Evolutionary conservation across 1,139 yeast species (phyloP).

Genomic region (Pneumocystis jirovecii): DNA sequence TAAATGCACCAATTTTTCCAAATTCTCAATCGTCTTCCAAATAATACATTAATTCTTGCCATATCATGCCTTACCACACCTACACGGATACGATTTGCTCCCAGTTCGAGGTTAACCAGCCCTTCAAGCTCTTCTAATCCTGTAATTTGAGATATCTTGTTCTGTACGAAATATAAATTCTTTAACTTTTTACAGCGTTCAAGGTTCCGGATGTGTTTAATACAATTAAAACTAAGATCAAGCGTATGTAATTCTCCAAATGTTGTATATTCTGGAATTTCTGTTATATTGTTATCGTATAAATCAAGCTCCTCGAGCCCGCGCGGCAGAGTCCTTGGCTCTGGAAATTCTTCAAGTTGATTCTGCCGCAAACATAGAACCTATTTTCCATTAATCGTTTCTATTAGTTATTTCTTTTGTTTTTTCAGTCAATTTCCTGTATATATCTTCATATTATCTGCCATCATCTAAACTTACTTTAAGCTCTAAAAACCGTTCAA

Average conservation of each 20-base stretch:
- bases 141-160: slow-evolving; percentile 60
- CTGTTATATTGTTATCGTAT: slow-evolving; percentile 83
- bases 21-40: slow-evolving; percentile 35
- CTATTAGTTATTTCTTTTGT: not conserved
- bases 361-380: slow-evolving; percentile 72
- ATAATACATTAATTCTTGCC: not conserved
- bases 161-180: slow-evolving; percentile 74
- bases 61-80: not conserved
- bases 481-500: not conserved
- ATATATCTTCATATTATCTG: not conserved
- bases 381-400: slow-evolving; percentile 15
- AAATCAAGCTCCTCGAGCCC: slow-evolving; percentile 66
- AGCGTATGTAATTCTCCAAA: slow-evolving; percentile 35
- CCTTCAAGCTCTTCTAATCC: slow-evolving; percentile 44
- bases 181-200: slow-evolving; percentile 47
- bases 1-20: slow-evolving; percentile 40
- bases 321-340: slow-evolving; percentile 31
- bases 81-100: slow-evolving; percentile 65
- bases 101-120: slow-evolving; percentile 68
- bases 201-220: slow-evolving; percentile 71
- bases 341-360: slow-evolving; percentile 56
- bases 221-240: slow-evolving; percentile 83
- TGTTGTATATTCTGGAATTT: slow-evolving; percentile 37
- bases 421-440: not conserved
- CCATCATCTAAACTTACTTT: not conserved